Evolutionary conservation across 306 rosid species (phyloP).

Genomic region (Dryas drummondii): DNA sequence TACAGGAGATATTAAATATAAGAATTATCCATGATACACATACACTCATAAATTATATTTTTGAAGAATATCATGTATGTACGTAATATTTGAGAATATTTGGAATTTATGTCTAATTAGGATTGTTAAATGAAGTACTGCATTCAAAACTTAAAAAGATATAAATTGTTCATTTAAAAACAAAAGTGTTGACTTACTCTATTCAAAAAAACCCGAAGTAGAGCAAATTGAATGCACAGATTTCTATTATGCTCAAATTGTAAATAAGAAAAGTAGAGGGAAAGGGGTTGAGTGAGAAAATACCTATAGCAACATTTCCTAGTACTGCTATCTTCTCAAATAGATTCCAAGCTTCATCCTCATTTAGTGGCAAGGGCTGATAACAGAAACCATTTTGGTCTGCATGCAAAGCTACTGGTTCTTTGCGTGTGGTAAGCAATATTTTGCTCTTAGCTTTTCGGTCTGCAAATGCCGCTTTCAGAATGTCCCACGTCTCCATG

Average conservation of each 20-base stretch:
- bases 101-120: too few species aligned
- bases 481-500: neutral
- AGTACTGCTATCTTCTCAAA: neutral
- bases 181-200: too few species aligned
- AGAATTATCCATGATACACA: too few species aligned
- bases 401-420: neutral
- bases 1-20: too few species aligned
- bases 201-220: too few species aligned
- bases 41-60: too few species aligned
- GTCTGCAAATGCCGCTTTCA: constrained; percentile 6
- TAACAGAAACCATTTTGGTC: neutral
- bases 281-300: neutral
- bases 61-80: too few species aligned
- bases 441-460: neutral
- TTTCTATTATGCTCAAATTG: neutral
- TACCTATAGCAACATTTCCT: neutral
- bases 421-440: constrained; percentile 13
- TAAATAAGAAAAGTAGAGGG: neutral
- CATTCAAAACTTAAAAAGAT: too few species aligned
- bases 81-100: too few species aligned
- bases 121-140: too few species aligned
- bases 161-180: too few species aligned
- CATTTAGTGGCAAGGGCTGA: neutral
- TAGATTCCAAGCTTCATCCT: neutral
- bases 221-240: neutral